Evolutionary conservation across 2,329 filamentous ascomycete genomes (phyloP).

Genomic region (Neopestalotiopsis sp.): DNA sequence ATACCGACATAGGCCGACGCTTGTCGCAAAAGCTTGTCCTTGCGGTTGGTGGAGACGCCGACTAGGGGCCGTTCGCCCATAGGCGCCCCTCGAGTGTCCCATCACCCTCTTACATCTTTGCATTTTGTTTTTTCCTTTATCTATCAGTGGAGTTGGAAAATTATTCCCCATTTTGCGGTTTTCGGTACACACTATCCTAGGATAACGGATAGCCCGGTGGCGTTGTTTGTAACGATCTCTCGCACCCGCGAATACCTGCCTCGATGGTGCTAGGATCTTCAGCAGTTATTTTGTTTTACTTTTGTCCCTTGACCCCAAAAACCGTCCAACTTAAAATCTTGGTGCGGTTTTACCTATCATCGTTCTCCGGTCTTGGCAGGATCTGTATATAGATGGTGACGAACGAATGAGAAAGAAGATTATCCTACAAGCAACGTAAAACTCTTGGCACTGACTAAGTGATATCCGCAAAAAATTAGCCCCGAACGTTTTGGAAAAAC

Average conservation of each 20-base stretch:
- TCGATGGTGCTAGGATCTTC: background rate
- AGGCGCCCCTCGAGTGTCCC: background rate
- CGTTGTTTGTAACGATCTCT: background rate
- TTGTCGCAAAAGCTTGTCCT: conserved; percentile 16
- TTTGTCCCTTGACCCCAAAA: background rate
- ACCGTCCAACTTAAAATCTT: background rate
- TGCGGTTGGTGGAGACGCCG: background rate
- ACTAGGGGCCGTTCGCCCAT: background rate
- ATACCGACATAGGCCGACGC: conserved; percentile 4
- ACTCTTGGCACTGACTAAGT: background rate
- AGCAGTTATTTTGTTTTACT: background rate
- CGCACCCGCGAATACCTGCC: background rate
- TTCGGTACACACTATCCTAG: background rate
- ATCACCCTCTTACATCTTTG: background rate
- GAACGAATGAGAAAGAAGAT: conserved; percentile 1
- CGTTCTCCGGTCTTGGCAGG: background rate
- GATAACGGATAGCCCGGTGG: conserved; percentile 3
- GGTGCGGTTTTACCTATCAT: background rate
- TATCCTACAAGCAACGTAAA: background rate
- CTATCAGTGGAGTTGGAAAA: conserved; percentile 18
- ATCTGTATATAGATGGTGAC: background rate
- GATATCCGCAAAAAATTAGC: background rate
- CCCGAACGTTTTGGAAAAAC: background rate
- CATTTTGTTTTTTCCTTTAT: background rate
- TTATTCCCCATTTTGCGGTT: conserved; percentile 15